Conservation (phyloP, 352 stramenopile genomes). For the Pythium vanterpoolii region DNA sequence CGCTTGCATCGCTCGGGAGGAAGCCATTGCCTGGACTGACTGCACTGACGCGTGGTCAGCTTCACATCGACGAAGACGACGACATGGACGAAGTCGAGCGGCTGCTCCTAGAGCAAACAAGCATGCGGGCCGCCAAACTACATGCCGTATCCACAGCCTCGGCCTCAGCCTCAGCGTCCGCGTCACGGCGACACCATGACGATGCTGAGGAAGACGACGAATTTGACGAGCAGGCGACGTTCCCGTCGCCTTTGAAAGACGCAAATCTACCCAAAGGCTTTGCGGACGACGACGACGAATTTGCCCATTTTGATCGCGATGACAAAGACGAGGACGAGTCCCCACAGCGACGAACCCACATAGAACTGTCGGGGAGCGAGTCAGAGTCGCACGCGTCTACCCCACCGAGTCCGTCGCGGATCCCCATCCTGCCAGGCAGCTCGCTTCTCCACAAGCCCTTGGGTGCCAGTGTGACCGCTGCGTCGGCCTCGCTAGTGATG, state of each 20-base stretch:
- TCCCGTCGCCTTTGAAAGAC: constrained; percentile 2
- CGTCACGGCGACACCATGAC: neutral
- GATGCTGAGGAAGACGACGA: constrained; percentile 15
- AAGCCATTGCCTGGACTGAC: constrained; percentile 12
- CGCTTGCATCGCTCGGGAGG: constrained; percentile 14
- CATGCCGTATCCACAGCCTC: too few relatives aligned
- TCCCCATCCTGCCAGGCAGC: constrained; percentile 19
- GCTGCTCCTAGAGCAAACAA: constrained; percentile 20
- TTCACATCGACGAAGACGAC: constrained; percentile 14
- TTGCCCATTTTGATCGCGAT: constrained; percentile 25
- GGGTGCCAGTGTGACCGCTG: too few relatives aligned
- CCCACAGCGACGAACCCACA: neutral
- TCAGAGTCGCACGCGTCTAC: constrained; percentile 14
- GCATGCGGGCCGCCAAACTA: too few relatives aligned
- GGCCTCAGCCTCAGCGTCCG: too few relatives aligned
- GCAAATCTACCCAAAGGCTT: neutral
- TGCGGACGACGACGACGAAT: constrained; percentile 24
- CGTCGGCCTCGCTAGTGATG: neutral
- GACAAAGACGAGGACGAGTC: constrained; percentile 4
- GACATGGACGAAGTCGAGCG: constrained; percentile 29
- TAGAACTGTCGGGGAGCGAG: neutral
- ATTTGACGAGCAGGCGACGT: constrained; percentile 13
- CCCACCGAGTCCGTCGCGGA: constrained; percentile 11
- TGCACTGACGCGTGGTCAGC: neutral
- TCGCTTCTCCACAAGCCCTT: constrained; percentile 8